Evolutionary conservation across 306 rosid genomes (phyloP), one percentile per base, ranked within the genome.

Genomic region (Citrullus amarus): DNA sequence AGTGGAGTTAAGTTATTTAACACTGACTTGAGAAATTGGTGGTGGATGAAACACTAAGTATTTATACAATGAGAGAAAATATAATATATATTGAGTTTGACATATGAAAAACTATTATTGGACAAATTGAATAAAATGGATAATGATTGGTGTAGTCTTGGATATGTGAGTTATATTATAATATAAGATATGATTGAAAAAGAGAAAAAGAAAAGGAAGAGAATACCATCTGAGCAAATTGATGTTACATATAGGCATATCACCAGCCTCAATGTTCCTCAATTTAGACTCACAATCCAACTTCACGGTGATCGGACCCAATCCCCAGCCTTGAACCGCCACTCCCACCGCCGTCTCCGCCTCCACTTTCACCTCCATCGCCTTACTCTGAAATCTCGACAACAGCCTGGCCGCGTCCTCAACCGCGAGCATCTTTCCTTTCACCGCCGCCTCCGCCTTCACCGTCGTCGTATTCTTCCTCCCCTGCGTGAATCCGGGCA

Each of bases 211-310:
- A 6, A 8, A 8, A 12, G 0, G 55, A 43, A 68, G 20, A 39
- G 1, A 6, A 69, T 46, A 93, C 98, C 97, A 92, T 82, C 78
- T 82, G 84, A 90, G 82, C 36, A 85, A 6, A 41, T 85, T 83
- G 80, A 87, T 25, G 59, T 82, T 50, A 82, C 98, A 94, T 39
- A 5, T 73, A 34, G 96, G 97, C 83, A 80, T 75, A 6, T 63
- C 86, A 6, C 95, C 95, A 7, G 20, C 80, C 4, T 90, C 74
- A 36, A 94, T 83, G 4, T 17, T 62, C 82, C 82, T 88, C 84
- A 92, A 70, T 13, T 85, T 83, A 22, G 82, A 81, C 15, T 83
- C 85, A 61, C 98, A 94, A 0, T 39, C 34, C 1, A 87, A 78
- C 43, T 78, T 69, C 60, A 90, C 48, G 6, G 43, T 46, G 61